Conservation (phyloP, 1,284 basidiomycete genomes). For the Fomitopsis pinicola region DNA sequence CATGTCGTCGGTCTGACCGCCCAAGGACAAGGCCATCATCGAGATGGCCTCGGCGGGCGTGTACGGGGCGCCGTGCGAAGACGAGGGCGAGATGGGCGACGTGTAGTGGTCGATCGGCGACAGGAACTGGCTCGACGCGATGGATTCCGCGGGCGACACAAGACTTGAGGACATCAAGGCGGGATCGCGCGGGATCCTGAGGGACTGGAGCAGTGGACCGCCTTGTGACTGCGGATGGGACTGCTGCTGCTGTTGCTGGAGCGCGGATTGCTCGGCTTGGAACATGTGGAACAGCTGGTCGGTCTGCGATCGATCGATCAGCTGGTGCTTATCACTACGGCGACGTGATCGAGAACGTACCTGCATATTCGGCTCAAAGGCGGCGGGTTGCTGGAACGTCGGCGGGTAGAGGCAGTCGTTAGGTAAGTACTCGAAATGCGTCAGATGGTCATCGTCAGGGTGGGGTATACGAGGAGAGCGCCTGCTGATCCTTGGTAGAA, state of each 20-base stretch:
- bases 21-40: slow-evolving; percentile 20
- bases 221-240: slow-evolving; percentile 9
- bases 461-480: slow-evolving; percentile 43
- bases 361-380: slow-evolving; percentile 31
- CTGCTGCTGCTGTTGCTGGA: slow-evolving; percentile 6
- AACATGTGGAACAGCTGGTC: slow-evolving; percentile 47
- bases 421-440: slow-evolving; percentile 27
- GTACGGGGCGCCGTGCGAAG: slow-evolving; percentile 22
- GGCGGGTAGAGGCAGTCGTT: slow-evolving; percentile 29
- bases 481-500: slow-evolving; percentile 52
- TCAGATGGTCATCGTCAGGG: slow-evolving; percentile 37
- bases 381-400: slow-evolving; percentile 31
- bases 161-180: slow-evolving; percentile 24
- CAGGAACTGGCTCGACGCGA: slow-evolving; percentile 33
- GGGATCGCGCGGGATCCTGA: slow-evolving; percentile 33
- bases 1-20: slow-evolving; percentile 7
- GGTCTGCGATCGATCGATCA: slow-evolving; percentile 26
- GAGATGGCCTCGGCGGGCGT: slow-evolving; percentile 24
- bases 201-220: slow-evolving; percentile 33
- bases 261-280: slow-evolving; percentile 21
- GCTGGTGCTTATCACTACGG: slow-evolving; percentile 1
- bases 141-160: slow-evolving; percentile 30
- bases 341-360: slow-evolving; percentile 13
- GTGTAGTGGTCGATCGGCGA: slow-evolving; percentile 20
- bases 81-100: slow-evolving; percentile 19